Conservation (phyloP, 805 yeast species). For the Yamadazyma ubonensis region DNA sequence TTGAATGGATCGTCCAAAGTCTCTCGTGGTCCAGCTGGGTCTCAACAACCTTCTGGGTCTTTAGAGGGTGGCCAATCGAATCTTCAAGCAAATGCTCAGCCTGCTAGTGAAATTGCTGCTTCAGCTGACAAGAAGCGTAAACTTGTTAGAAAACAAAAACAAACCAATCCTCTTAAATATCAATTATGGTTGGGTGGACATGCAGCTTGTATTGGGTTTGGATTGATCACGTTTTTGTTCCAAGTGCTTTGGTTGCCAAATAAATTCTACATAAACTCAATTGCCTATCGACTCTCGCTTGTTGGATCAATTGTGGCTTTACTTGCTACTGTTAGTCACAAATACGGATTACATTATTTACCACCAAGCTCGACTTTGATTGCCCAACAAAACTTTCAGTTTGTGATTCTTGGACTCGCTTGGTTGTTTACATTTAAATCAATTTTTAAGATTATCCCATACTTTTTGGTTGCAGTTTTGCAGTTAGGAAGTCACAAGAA, state of each 20-base stretch:
- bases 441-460: slow-evolving; percentile 64
- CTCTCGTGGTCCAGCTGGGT: background rate
- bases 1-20: background rate
- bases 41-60: background rate
- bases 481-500: slow-evolving; percentile 50
- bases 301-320: slow-evolving; percentile 56
- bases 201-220: slow-evolving; percentile 42
- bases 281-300: slow-evolving; percentile 54
- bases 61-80: no score
- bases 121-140: slow-evolving; percentile 25
- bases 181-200: slow-evolving; percentile 62
- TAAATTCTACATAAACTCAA: slow-evolving; percentile 43
- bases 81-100: background rate
- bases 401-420: slow-evolving; percentile 48
- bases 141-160: slow-evolving; percentile 28
- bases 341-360: slow-evolving; percentile 52
- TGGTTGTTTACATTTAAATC: slow-evolving; percentile 70
- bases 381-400: slow-evolving; percentile 77
- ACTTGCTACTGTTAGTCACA: slow-evolving; percentile 52
- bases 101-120: slow-evolving; percentile 8
- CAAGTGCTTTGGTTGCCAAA: slow-evolving; percentile 40
- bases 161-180: slow-evolving; percentile 42
- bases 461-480: slow-evolving; percentile 52
- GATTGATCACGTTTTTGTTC: slow-evolving; percentile 38
- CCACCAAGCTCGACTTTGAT: slow-evolving; percentile 66